Evolutionary conservation across 2,329 filamentous ascomycete genomes (phyloP), one percentile per base, ranked within the genome.

Genomic region (Trichoderma hamatum): DNA sequence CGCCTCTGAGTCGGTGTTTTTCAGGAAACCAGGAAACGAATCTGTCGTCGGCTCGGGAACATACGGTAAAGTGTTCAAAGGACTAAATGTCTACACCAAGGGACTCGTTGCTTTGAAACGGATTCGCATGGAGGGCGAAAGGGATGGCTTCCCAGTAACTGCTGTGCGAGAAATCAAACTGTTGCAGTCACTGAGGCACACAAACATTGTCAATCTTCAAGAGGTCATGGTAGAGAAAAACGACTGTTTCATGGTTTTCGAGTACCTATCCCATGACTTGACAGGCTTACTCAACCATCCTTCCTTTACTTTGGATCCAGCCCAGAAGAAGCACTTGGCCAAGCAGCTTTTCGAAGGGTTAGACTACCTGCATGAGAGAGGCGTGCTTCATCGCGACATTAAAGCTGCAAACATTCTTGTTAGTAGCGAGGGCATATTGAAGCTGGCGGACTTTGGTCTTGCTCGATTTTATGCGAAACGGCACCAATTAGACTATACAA

Each of bases 201-300:
- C 85, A 70, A 97, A 96, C 75, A 90, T 97, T 62, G 93, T 97
- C 69, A 89, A 90, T 51, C 82, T 97, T 21, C 89, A 92, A 72
- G 94, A 97, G 81, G 93, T 96, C 73, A 99, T 99, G 96, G 96
- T 99, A 2, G 96, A 99, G 81, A 92, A 91, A 77, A 98, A 98
- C 74, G 94, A 98, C 80, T 99, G 96, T 79, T 99, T 97, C 81
- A 99, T 99, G 96, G 96, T 99, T 3, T 99, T 99, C 73, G 96
- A 99, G 79, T 99, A 99, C 77, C 86, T 98, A 36, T 95, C 96
- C 1, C 96, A 99, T 78, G 96, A 99, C 78, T 84, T 99, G 70
- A 99, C 96, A 3, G 96, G 96, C 16, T 84, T 99, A 36, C 88
- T 99, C 70, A 98, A 98, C 75, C 96, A 99, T 76, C 96, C 96